A percentile compares a stretch with the other conserved stretches of the same genome.
Evolutionary conservation across 768 basidiomycete genomes (phyloP).

Genomic region (Scleroderma bovista): DNA sequence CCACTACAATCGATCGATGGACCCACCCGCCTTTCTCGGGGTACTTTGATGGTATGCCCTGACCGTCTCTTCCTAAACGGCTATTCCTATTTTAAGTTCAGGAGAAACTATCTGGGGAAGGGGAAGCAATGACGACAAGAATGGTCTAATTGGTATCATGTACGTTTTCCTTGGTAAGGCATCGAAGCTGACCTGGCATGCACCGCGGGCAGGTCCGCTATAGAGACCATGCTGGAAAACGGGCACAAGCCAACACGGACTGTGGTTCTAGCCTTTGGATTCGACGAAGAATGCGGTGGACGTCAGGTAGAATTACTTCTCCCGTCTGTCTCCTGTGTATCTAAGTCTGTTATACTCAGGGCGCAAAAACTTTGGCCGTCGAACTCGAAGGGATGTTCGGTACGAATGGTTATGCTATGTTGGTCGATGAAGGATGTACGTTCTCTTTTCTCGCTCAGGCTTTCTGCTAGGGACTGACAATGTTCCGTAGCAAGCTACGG

Average conservation of each 20-base stretch:
- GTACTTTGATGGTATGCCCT: constrained; percentile 43
- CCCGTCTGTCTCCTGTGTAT: neutral
- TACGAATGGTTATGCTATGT: constrained; percentile 61
- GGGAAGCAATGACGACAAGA: constrained; percentile 55
- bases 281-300: constrained; percentile 70
- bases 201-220: constrained; percentile 34
- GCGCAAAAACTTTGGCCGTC: constrained; percentile 44
- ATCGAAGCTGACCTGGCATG: neutral
- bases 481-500: constrained; percentile 39
- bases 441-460: neutral
- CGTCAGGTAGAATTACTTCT: constrained; percentile 28
- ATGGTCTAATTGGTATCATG: constrained; percentile 62
- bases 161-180: constrained; percentile 17
- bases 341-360: constrained; percentile 32
- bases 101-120: constrained; percentile 45
- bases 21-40: constrained; percentile 60
- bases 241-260: constrained; percentile 62
- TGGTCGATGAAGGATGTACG: constrained; percentile 85
- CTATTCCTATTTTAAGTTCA: neutral
- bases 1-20: constrained; percentile 52
- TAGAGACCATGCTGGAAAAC: constrained; percentile 58
- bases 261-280: constrained; percentile 61
- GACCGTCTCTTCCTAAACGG: neutral
- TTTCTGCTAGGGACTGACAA: neutral
- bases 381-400: constrained; percentile 61